Conservation (phyloP, 2,329 filamentous ascomycete species). For the Microdochium bolleyi region DNA sequence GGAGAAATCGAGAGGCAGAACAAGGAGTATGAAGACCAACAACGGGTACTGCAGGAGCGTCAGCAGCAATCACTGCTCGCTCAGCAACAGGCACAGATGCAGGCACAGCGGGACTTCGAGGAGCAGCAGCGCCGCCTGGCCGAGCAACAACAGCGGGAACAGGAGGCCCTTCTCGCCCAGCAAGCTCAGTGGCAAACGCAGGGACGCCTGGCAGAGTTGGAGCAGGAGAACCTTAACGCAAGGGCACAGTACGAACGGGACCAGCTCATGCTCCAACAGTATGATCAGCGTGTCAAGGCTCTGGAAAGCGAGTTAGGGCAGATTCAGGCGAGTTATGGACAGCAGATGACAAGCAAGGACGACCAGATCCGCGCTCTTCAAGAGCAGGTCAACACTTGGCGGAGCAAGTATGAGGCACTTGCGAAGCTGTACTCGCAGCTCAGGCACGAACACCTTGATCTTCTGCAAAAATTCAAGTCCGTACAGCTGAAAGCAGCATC, state of each 20-base stretch:
- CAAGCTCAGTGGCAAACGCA: constrained; percentile 93
- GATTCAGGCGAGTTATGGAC: constrained; percentile 72
- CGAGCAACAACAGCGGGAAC: constrained; percentile 84
- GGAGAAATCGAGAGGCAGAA: constrained; percentile 86
- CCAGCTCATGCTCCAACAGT: constrained; percentile 93
- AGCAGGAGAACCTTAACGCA: constrained; percentile 90
- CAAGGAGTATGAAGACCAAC: constrained; percentile 90
- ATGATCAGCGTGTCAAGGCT: constrained; percentile 88
- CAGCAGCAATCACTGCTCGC: constrained; percentile 73
- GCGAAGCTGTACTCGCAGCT: constrained; percentile 97
- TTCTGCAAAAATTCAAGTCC: constrained; percentile 91
- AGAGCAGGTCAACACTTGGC: constrained; percentile 97
- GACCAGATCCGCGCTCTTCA: constrained; percentile 90
- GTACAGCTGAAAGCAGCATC: constrained; percentile 95
- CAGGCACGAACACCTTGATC: constrained; percentile 87
- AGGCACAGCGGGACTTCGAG: constrained; percentile 91
- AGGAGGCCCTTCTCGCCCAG: constrained; percentile 81
- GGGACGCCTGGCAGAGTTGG: constrained; percentile 88
- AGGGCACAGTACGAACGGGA: constrained; percentile 95
- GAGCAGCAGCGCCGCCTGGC: constrained; percentile 82
- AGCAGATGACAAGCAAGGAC: constrained; percentile 84
- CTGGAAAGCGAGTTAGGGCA: constrained; percentile 81
- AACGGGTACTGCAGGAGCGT: constrained; percentile 78
- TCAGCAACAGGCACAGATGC: constrained; percentile 75
- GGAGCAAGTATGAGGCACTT: constrained; percentile 91